Evolutionary conservation across 2,329 filamentous ascomycete species (phyloP), one percentile per base, ranked within the genome.

Genomic region (Nemania serpens): DNA sequence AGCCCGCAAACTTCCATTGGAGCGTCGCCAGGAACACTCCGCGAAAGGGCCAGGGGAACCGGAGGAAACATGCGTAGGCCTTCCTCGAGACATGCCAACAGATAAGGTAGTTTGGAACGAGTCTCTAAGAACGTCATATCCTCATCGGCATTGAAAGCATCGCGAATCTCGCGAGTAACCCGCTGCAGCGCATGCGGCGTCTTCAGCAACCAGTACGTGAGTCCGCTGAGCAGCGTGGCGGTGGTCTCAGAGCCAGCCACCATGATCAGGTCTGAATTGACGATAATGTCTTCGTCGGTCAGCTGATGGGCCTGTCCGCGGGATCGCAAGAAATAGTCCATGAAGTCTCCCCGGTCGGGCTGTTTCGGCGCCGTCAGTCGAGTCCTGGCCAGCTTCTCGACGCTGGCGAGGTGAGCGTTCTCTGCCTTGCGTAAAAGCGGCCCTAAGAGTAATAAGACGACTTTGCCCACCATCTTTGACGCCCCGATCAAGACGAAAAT

Each of bases 71-170:
- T 49, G 1, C 69, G 68, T 11, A 71, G 25, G 2, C 49, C 68
- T 41, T 71, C 69, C 10, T 71, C 64, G 3, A 71, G 39, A 39
- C 67, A 70, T 36, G 66, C 68, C 33, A 64, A 45, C 50, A 71
- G 54, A 37, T 70, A 71, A 2, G 67, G 67, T 5, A 71, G 33
- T 34, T 22, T 64, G 7, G 62, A 34, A 6, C 58, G 60, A 18
- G 61, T 62, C 13, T 58, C 49, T 2, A 74, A 67, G 33, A 84
- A 75, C 15, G 70, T 74, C 53, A 83, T 76, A 34, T 75, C 76
- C 7, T 79, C 76, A 55, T 77, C 78, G 10, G 76, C 79, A 64
- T 76, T 75, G 69, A 84, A 77, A 2, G 77, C 80, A 9, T 79
- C 79, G 33, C 75, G 73, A 15, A 84, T 75, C 61, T 83, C 79